Evolutionary conservation across 306 rosid species (phyloP).

Genomic region (Mimosa bimucronata): DNA sequence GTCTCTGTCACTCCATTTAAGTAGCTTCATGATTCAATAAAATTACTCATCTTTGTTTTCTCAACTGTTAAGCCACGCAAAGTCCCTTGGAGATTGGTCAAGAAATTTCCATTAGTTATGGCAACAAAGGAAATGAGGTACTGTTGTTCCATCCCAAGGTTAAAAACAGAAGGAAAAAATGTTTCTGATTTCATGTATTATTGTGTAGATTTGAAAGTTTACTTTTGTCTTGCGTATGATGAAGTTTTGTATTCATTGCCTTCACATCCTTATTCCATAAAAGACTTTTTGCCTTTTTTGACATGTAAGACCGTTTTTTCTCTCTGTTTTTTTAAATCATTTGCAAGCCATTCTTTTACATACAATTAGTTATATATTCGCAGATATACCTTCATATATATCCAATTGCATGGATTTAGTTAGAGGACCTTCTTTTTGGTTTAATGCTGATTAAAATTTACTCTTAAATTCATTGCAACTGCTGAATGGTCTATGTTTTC

Average conservation of each 20-base stretch:
- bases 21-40: slow-evolving; percentile 27
- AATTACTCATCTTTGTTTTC: slow-evolving; percentile 31
- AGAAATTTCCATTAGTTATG: slow-evolving; percentile 89
- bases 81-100: slow-evolving; percentile 50
- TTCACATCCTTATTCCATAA: neutral
- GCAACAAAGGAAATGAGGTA: slow-evolving; percentile 97
- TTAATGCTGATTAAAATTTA: neutral
- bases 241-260: neutral
- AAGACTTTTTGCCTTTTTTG: too few species aligned
- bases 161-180: slow-evolving; percentile 4
- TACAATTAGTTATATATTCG: too few species aligned
- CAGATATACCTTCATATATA: too few species aligned
- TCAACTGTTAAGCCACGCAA: slow-evolving; percentile 61
- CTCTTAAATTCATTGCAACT: slow-evolving; percentile 32
- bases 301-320: neutral
- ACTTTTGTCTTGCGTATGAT: slow-evolving; percentile 16
- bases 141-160: slow-evolving; percentile 12
- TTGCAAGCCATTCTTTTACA: too few species aligned
- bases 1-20: slow-evolving; percentile 18
- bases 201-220: slow-evolving; percentile 26
- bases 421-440: too few species aligned
- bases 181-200: slow-evolving; percentile 11
- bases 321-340: too few species aligned
- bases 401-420: too few species aligned
- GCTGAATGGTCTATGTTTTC: slow-evolving; percentile 21